phyloP scores from a whole-genome alignment of 2,329 filamentous ascomycete genomes.

The Colletotrichum cereale region DNA sequence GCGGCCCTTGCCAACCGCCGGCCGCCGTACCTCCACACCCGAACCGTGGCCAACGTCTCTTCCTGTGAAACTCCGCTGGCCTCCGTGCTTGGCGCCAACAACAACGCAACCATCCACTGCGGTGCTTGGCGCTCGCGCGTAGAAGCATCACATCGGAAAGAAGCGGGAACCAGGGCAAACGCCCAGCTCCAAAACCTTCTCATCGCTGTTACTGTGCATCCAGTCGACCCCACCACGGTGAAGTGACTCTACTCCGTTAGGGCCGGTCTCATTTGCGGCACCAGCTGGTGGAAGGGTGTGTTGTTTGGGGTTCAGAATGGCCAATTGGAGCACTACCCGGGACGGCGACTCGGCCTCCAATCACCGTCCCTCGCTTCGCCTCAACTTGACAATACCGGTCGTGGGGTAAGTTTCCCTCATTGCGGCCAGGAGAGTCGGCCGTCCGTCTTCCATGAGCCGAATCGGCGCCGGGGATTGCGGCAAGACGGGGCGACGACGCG shows the following conservation, averaged over 20 bases:
- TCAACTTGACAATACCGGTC: slow-evolving; percentile 1
- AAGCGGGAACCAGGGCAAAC: not conserved
- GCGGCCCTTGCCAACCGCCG: not conserved
- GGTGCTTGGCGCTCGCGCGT: not conserved
- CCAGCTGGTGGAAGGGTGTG: not conserved
- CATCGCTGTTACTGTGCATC: too few relatives aligned
- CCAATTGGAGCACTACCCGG: not conserved
- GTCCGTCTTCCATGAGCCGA: not conserved
- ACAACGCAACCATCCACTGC: slow-evolving; percentile 2
- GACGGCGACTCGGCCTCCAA: slow-evolving; percentile 18
- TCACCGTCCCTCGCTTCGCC: slow-evolving; percentile 23
- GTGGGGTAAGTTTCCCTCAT: not conserved
- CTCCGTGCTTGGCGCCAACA: slow-evolving; percentile 11
- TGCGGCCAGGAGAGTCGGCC: not conserved
- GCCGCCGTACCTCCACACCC: not conserved
- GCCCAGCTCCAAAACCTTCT: too few relatives aligned
- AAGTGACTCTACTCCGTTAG: not conserved
- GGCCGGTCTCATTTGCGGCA: not conserved
- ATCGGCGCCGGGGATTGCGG: too few relatives aligned
- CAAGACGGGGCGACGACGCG: not conserved
- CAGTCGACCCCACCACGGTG: too few relatives aligned
- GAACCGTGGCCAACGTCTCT: not conserved
- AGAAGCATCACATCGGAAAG: not conserved
- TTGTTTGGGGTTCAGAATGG: not conserved
- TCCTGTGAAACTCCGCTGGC: not conserved